phyloP scores from a whole-genome alignment of 2,329 filamentous ascomycete species.

The Colletotrichum lentis region DNA sequence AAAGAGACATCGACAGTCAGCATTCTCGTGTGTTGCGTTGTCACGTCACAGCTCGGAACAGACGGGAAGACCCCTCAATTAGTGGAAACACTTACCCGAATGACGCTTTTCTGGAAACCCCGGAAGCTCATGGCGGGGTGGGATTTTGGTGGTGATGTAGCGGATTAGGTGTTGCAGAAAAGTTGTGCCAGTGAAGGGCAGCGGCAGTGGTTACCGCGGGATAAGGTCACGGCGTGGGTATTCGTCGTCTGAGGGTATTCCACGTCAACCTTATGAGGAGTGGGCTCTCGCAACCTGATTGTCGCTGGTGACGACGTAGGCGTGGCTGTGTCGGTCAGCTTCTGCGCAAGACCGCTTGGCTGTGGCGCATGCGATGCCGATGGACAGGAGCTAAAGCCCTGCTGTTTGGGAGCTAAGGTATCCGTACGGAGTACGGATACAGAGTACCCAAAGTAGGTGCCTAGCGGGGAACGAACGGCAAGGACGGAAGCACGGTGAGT shows the following conservation, averaged over 20 bases:
- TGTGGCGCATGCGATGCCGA: constrained; percentile 38
- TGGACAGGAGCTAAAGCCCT: constrained; percentile 28
- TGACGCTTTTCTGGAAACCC: constrained; percentile 90
- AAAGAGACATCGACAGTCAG: constrained; percentile 17
- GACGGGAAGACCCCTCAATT: constrained; percentile 36
- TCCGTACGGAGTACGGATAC: no score
- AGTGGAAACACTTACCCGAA: constrained; percentile 67
- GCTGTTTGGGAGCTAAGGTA: constrained; percentile 17
- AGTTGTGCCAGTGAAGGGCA: constrained; percentile 25
- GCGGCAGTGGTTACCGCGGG: constrained; percentile 17
- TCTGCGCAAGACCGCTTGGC: constrained; percentile 29
- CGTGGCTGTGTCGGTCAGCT: constrained; percentile 42
- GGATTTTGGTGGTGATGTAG: constrained; percentile 30
- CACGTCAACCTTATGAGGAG: constrained; percentile 37
- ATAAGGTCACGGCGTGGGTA: constrained; percentile 31
- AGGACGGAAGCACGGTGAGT: constrained; percentile 7
- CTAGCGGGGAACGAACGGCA: constrained; percentile 16
- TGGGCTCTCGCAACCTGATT: constrained; percentile 38
- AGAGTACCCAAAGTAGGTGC: constrained; percentile 20
- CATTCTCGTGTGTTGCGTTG: constrained; percentile 19
- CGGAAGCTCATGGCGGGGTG: constrained; percentile 85
- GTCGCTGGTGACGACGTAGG: constrained; percentile 47
- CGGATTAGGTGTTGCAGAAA: constrained; percentile 11
- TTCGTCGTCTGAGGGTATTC: constrained; percentile 37
- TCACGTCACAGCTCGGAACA: constrained; percentile 17